Evolutionary conservation across 345 rosid species (phyloP).

Genomic region (Dimocarpus longan): DNA sequence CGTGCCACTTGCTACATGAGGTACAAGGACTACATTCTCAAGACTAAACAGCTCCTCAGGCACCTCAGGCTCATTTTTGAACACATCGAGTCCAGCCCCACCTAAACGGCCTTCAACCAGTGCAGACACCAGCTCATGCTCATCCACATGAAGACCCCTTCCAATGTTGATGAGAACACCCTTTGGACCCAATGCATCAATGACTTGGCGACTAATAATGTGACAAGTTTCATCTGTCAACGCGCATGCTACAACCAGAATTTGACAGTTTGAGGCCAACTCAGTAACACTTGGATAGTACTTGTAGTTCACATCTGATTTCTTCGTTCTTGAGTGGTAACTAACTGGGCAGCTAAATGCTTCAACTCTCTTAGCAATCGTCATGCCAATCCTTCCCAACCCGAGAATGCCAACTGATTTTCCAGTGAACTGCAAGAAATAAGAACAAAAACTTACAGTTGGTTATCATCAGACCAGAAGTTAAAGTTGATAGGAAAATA

Average conservation of each 20-base stretch:
- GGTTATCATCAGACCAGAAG: not conserved
- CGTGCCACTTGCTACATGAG: slow-evolving; percentile 68
- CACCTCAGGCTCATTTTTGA: slow-evolving; percentile 58
- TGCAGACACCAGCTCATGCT: slow-evolving; percentile 62
- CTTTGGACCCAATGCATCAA: slow-evolving; percentile 65
- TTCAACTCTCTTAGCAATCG: slow-evolving; percentile 70
- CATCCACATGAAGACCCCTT: slow-evolving; percentile 65
- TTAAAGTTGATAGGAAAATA: not conserved
- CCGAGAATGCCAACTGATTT: slow-evolving; percentile 73
- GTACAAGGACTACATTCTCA: slow-evolving; percentile 44
- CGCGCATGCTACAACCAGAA: slow-evolving; percentile 69
- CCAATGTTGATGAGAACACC: slow-evolving; percentile 74
- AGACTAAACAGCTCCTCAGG: slow-evolving; percentile 61
- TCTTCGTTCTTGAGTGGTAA: slow-evolving; percentile 60
- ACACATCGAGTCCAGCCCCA: slow-evolving; percentile 70
- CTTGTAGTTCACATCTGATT: slow-evolving; percentile 49
- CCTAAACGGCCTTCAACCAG: slow-evolving; percentile 61
- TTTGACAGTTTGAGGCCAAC: slow-evolving; percentile 59
- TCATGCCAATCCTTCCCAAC: slow-evolving; percentile 72
- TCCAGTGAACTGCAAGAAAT: slow-evolving; percentile 55
- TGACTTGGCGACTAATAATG: slow-evolving; percentile 56
- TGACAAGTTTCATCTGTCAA: slow-evolving; percentile 55
- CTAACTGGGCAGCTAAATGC: slow-evolving; percentile 71
- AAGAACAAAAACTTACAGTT: not conserved
- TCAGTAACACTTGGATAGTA: slow-evolving; percentile 53